These are phyloP conservation scores for Chaetoceros tenuissimus DNA, from an alignment of 108 stramenopile species.

Conservation along the genomic window DNA sequence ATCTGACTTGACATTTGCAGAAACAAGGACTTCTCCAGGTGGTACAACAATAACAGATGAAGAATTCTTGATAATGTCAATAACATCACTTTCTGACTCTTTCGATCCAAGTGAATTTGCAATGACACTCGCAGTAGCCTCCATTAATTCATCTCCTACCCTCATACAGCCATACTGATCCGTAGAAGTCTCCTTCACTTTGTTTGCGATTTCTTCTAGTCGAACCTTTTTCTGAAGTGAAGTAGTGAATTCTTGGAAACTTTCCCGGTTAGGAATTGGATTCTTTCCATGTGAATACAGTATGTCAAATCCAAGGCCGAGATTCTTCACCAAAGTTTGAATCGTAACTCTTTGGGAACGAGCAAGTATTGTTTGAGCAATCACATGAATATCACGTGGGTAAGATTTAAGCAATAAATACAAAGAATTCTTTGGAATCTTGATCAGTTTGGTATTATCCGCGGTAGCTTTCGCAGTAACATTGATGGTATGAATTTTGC, in stretches of 20 bases:
- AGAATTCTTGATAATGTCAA: neutral
- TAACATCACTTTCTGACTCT: neutral
- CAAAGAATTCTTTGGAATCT: constrained; percentile 27
- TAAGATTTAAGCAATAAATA: constrained; percentile 18
- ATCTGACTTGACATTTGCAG: constrained; percentile 7
- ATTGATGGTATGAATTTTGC: constrained; percentile 8
- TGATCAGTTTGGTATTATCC: constrained; percentile 23
- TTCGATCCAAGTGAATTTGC: neutral
- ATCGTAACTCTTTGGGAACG: constrained; percentile 38
- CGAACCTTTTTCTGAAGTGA: neutral
- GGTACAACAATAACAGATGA: neutral
- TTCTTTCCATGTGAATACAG: constrained; percentile 2
- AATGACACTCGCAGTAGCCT: neutral
- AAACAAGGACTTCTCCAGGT: constrained; percentile 3
- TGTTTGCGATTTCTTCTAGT: neutral
- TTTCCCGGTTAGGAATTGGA: neutral
- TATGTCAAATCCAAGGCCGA: constrained; percentile 30
- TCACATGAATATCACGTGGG: constrained; percentile 30
- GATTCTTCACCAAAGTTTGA: constrained; percentile 28
- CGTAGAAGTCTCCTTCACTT: neutral
- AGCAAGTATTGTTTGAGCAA: constrained; percentile 31
- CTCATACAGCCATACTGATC: neutral
- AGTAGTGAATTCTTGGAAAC: neutral
- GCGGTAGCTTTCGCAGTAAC: constrained; percentile 18
- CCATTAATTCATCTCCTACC: neutral